A percentile compares a stretch with the other conserved stretches of the same genome.
These are phyloP conservation scores for Aspergillus novoparasiticus DNA, from an alignment of 2,329 filamentous ascomycete species.

Conservation along the genomic window DNA sequence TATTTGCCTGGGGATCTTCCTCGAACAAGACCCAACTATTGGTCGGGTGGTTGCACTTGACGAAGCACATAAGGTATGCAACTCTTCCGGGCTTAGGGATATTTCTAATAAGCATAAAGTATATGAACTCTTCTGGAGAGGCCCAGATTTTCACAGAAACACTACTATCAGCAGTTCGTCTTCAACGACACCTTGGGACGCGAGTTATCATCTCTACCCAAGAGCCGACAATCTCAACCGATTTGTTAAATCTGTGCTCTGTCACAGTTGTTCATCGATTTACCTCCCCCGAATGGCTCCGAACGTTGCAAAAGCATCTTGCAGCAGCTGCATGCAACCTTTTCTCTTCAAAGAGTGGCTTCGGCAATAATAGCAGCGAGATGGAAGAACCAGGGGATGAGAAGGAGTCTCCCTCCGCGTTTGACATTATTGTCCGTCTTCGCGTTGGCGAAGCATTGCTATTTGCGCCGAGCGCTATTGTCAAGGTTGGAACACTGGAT, in stretches of 20 bases:
- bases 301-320: constrained; percentile 46
- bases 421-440: constrained; percentile 8
- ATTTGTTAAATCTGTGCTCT: constrained; percentile 68
- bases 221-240: constrained; percentile 69
- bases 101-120: constrained; percentile 8
- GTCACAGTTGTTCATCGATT: constrained; percentile 73
- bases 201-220: constrained; percentile 72
- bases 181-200: constrained; percentile 67
- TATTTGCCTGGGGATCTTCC: constrained; percentile 24
- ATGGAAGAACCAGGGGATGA: neutral
- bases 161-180: constrained; percentile 62
- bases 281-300: constrained; percentile 63
- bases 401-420: neutral
- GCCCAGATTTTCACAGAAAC: constrained; percentile 55
- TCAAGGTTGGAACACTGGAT: neutral
- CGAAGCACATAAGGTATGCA: constrained; percentile 26
- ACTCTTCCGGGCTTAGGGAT: too few relatives aligned
- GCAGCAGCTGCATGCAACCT: constrained; percentile 34
- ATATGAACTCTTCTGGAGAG: constrained; percentile 20
- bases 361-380: neutral
- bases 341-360: neutral
- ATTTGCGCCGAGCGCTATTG: constrained; percentile 11
- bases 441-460: constrained; percentile 12
- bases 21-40: constrained; percentile 17
- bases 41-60: constrained; percentile 23